Evolutionary conservation across 345 rosid species (phyloP), one percentile per base, ranked within the genome.

Genomic region (Populus nigra): DNA sequence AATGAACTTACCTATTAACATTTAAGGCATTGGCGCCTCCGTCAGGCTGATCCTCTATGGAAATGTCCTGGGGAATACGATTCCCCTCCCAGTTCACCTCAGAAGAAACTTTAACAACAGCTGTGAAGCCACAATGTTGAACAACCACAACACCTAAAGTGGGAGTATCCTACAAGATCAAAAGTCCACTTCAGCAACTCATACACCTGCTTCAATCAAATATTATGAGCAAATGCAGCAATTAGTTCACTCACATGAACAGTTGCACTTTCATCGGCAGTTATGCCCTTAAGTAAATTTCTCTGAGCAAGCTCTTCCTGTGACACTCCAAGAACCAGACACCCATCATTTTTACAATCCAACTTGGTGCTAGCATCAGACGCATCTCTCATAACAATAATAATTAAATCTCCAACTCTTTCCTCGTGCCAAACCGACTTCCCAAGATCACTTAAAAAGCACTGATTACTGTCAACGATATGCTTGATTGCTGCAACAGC

Each of bases 21-120:
- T 82, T 82, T 77, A 82, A 72, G 39, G 82, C 79, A 78, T 78
- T 82, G 49, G 85, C 79, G 29, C 85, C 85, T 78, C 82, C 85
- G 75, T 71, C 85, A 65, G 82, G 79, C 76, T 82, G 82, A 57
- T 78, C 85, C 63, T 82, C 82, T 65, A 75, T 78, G 63, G 76
- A 69, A 57, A 78, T 78, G 47, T 82, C 82, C 43, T 63, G 71
- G 45, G 85, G 79, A 78, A 78, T 61, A 41, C 77, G 79, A 36
- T 65, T 71, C 73, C 77, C 82, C 45, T 82, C 78, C 79, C 85
- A 82, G 57, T 76, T 68, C n/a, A 71, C 71, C 4, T 78, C 85
- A 36, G 57, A 76, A 36, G 82, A 78, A 72, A 82, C 79, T 75
- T 78, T 82, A 39, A 82, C 85, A 57, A 82, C 39, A 33, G 85